A percentile compares a stretch with the other conserved stretches of the same genome.
These are phyloP conservation scores for Talaromyces liani DNA, from an alignment of 495 filamentous ascomycete genomes.

Conservation along the genomic window DNA sequence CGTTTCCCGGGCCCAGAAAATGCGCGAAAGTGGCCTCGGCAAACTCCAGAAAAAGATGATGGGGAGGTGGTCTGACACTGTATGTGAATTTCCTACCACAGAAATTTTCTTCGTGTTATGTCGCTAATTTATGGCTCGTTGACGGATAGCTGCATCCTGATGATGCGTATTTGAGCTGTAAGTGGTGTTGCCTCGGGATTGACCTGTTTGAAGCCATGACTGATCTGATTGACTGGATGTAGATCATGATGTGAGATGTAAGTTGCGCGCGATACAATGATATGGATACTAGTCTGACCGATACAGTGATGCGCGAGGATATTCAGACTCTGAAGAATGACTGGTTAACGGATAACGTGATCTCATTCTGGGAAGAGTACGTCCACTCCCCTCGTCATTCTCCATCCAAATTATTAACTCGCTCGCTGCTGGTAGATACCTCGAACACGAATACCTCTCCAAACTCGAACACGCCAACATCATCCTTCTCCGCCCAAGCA, in stretches of 20 bases:
- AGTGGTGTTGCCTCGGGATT: constrained; percentile 31
- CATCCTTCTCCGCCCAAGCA: constrained; percentile 83
- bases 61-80: constrained; percentile 35
- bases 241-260: constrained; percentile 69
- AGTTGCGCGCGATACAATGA: constrained; percentile 21
- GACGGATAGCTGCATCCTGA: constrained; percentile 53
- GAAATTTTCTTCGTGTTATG: not conserved
- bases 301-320: constrained; percentile 71
- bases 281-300: constrained; percentile 1
- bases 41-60: constrained; percentile 37
- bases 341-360: constrained; percentile 99
- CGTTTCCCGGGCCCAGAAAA: constrained; percentile 4
- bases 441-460: constrained; percentile 79
- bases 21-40: constrained; percentile 33
- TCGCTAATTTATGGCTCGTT: not conserved
- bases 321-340: constrained; percentile 81
- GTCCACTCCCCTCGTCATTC: constrained; percentile 15
- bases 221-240: not conserved
- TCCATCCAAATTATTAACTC: not conserved
- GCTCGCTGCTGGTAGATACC: constrained; percentile 47
- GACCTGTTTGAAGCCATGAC: constrained; percentile 11
- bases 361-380: constrained; percentile 98
- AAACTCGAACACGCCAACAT: constrained; percentile 75
- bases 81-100: constrained; percentile 14
- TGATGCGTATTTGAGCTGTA: constrained; percentile 67